A percentile compares a stretch with the other conserved stretches of the same genome.
These are phyloP conservation scores for Jaltomata sinuosa DNA, from an alignment of 257 asterid genomes.

Conservation along the genomic window DNA sequence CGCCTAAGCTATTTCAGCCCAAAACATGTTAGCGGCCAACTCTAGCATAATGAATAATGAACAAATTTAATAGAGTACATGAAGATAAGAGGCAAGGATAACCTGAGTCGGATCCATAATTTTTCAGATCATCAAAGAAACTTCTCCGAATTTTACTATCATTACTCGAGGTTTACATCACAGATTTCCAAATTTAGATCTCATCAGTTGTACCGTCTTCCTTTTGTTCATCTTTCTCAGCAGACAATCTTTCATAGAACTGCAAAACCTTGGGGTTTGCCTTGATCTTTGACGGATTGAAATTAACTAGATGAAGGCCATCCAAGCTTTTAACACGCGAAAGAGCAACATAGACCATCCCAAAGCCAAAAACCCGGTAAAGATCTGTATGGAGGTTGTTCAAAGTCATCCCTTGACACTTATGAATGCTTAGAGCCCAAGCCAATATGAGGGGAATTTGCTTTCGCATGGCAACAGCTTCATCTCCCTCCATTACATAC, in stretches of 20 bases:
- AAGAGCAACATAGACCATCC: constrained; percentile 86
- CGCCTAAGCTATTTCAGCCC: neutral
- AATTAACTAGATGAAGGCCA: constrained; percentile 58
- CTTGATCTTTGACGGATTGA: constrained; percentile 31
- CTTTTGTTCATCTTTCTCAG: neutral
- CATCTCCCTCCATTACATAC: constrained; percentile 50
- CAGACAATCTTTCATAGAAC: constrained; percentile 32
- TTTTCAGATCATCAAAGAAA: neutral
- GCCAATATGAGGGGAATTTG: constrained; percentile 72
- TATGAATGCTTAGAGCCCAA: constrained; percentile 89
- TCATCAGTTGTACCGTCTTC: neutral
- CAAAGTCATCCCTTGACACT: constrained; percentile 78
- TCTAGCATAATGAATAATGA: neutral
- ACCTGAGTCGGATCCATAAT: neutral
- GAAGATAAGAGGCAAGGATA: neutral
- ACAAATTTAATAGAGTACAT: neutral
- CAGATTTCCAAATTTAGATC: neutral
- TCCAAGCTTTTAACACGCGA: constrained; percentile 56
- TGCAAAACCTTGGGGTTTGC: constrained; percentile 73
- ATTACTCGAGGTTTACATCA: neutral
- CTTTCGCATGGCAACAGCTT: constrained; percentile 40
- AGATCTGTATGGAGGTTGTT: constrained; percentile 56
- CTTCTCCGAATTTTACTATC: neutral
- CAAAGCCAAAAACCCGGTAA: constrained; percentile 48
- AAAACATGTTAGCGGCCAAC: neutral